Percentiles rank a stretch among this genome's conserved stretches.
These are phyloP conservation scores for Hymenoscyphus scutula DNA, from an alignment of 2,329 filamentous ascomycete species.

Conservation along the genomic window DNA sequence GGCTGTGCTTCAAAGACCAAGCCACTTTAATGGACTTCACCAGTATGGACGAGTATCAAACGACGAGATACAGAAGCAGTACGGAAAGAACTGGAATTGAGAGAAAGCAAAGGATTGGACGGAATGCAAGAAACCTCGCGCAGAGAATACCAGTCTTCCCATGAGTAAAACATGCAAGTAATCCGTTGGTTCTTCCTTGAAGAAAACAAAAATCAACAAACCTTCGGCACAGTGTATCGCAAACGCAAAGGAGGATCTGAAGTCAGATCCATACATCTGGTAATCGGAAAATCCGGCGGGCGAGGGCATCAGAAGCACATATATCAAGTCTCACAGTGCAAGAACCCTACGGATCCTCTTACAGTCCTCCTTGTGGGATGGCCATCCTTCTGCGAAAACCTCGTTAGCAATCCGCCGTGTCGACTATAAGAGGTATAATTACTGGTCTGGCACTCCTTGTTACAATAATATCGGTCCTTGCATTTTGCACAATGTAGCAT, in stretches of 20 bases:
- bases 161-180: neutral
- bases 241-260: neutral
- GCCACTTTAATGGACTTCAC: neutral
- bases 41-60: neutral
- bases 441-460: constrained; percentile 11
- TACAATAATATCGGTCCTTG: constrained; percentile 12
- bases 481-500: constrained; percentile 10
- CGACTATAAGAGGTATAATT: neutral
- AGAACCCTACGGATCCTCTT: constrained; percentile 5
- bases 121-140: neutral
- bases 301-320: neutral
- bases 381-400: neutral
- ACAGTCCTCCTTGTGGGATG: constrained; percentile 3
- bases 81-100: neutral
- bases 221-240: neutral
- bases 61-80: neutral
- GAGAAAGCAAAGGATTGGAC: neutral
- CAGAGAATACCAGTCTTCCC: neutral
- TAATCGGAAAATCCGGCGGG: neutral
- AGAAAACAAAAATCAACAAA: neutral
- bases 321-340: neutral
- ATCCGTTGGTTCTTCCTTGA: neutral
- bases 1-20: neutral
- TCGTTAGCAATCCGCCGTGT: neutral
- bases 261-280: neutral